Base-by-base conservation (phyloP, 208 protist genomes). In the Wallacemonas sp. region DNA sequence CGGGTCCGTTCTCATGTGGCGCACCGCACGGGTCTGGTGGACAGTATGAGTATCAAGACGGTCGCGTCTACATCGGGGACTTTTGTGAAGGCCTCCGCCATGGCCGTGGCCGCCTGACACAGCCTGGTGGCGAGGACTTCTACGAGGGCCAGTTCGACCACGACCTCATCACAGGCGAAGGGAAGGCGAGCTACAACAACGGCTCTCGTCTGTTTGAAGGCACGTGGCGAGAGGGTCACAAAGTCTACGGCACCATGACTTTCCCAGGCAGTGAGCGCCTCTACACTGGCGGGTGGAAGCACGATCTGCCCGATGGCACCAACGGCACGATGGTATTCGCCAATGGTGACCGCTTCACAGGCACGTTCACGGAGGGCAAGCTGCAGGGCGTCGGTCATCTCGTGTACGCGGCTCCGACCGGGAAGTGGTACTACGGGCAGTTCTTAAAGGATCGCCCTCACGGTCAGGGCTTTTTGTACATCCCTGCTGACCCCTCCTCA, bases 111-210 rank as follows among this genome's bases (percentile, higher is more conserved):
- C 60, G 68, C 1, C 41, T 90, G 2, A 72, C 66, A 28, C 77
- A 79, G 53, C 17, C 56, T 6, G 51, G 51, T 11, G 83, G 80
- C 60, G 83, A 77, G 3, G 81, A 90, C 66, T 70, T 69, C 22
- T 93, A 88, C 75, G 78, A 88, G 19, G 87, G 87, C 0, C 54
- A 72, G 38, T 93, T 88, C 58, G 66, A 75, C 0, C 55, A 66
- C 17, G 77, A 67, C 62, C 59, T 61, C 34, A 82, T 84, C 47
- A 78, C 75, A 0, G 87, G 87, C 9, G 27, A 61, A 14, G 80
- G 87, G 62, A 79, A 41, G 4, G 70, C 66, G 24, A 64, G 36
- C 31, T 84, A 80, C 53, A 65, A 47, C 15, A 55, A 67, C 9
- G 74, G 73, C 27, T 38, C 60, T 5, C 72, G 76, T 17, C 30